Percentiles rank a stretch among this genome's conserved stretches.
These are phyloP conservation scores for Rutidosis leptorrhynchoides DNA, from an alignment of 129 eudicot genomes.

Conservation along the genomic window DNA sequence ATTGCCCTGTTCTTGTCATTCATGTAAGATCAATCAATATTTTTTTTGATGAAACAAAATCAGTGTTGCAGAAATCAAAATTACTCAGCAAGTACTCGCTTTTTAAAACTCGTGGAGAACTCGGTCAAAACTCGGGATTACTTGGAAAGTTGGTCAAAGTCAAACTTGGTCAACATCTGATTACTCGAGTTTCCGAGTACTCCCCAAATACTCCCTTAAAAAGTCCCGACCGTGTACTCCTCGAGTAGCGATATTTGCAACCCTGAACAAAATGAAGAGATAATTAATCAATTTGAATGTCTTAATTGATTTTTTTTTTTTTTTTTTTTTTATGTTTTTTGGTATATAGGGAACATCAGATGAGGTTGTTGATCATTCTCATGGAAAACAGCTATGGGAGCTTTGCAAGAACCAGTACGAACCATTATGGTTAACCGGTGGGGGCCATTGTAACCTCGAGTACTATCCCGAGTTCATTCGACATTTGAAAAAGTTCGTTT, in stretches of 20 bases:
- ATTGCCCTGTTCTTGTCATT: conserved; percentile 77
- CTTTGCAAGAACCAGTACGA: conserved; percentile 81
- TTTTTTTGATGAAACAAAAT: background rate
- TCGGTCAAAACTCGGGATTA: no score
- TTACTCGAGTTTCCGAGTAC: no score
- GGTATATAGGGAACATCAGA: conserved; percentile 79
- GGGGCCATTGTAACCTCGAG: conserved; percentile 94
- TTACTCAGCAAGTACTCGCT: no score
- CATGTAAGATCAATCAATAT: conserved; percentile 59
- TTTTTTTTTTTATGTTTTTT: no score
- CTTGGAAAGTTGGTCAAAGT: no score
- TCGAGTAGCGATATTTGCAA: no score
- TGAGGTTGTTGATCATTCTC: conserved; percentile 87
- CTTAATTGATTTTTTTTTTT: background rate
- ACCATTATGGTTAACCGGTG: conserved; percentile 83
- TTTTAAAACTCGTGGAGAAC: no score
- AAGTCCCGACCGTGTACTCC: no score
- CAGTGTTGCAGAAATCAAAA: no score
- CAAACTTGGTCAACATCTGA: no score
- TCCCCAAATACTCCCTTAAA: no score
- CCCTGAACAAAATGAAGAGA: conserved; percentile 5
- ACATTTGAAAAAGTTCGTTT: conserved; percentile 58
- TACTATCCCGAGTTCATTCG: conserved; percentile 67
- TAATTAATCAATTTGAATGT: background rate
- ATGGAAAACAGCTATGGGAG: conserved; percentile 88